Conservation (phyloP, 257 asterid genomes). For the Coffea eugenioides region DNA sequence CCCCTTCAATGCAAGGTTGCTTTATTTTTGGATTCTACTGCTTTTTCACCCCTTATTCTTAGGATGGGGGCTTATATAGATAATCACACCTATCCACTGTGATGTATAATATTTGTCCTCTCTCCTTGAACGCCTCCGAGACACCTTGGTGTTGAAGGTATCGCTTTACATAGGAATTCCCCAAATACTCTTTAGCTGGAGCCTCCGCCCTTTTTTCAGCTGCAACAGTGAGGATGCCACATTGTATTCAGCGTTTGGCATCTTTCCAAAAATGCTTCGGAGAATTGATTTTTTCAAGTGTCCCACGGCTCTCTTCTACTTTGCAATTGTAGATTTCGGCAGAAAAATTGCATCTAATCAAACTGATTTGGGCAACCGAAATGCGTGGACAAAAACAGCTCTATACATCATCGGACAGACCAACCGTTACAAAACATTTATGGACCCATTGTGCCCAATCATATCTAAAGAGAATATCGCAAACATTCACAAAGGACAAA, state of each 20-base stretch:
- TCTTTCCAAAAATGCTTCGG: background rate
- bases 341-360: background rate
- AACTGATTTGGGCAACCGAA: too few species aligned
- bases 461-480: background rate
- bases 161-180: conserved; percentile 23
- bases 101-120: background rate
- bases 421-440: background rate
- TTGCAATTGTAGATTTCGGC: background rate
- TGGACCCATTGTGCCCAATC: background rate
- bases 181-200: conserved; percentile 4
- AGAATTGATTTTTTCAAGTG: background rate
- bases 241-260: background rate
- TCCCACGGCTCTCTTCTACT: background rate
- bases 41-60: background rate
- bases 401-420: conserved; percentile 6
- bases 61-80: background rate
- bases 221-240: background rate
- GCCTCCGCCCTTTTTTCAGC: background rate
- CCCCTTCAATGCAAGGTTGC: background rate
- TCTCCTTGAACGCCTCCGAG: background rate
- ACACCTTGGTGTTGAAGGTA: background rate
- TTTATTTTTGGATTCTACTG: background rate
- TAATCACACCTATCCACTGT: conserved; percentile 7
- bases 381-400: background rate
- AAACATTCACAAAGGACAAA: conserved; percentile 4